These are phyloP conservation scores for Cyclotella kingstonii DNA, from an alignment of 108 stramenopile genomes.

Conservation along the genomic window DNA sequence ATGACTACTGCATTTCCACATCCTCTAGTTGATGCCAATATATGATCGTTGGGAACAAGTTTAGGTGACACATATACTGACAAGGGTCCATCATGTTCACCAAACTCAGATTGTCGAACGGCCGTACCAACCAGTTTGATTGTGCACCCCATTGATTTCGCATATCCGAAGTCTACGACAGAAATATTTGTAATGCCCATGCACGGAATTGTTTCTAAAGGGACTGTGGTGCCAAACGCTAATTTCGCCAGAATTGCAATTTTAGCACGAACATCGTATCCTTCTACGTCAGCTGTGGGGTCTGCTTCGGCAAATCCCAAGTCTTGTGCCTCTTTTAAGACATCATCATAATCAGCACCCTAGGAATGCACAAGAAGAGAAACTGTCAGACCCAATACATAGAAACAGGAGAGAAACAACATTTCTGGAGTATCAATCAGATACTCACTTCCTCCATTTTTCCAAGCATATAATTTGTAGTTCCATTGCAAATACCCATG, in stretches of 20 bases:
- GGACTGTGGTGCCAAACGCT: constrained; percentile 81
- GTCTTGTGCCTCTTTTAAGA: constrained; percentile 73
- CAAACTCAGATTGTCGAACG: constrained; percentile 52
- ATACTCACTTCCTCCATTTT: constrained; percentile 53
- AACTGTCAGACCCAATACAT: not conserved
- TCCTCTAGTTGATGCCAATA: constrained; percentile 65
- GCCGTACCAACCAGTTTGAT: constrained; percentile 93
- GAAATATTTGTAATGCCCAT: constrained; percentile 77
- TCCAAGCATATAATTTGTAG: constrained; percentile 84
- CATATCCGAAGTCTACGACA: constrained; percentile 84
- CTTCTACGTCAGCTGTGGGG: constrained; percentile 87
- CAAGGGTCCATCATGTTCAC: constrained; percentile 63
- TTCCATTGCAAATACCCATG: constrained; percentile 81
- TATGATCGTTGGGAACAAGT: constrained; percentile 64
- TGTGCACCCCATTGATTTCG: constrained; percentile 76
- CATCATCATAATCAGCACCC: constrained; percentile 60
- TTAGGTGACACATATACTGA: constrained; percentile 83
- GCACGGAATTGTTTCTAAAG: constrained; percentile 64
- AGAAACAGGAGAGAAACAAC: not conserved
- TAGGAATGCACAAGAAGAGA: not conserved
- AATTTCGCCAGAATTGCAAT: constrained; percentile 87
- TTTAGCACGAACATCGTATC: constrained; percentile 90
- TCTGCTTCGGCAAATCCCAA: constrained; percentile 82
- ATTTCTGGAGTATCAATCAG: not conserved
- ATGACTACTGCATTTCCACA: constrained; percentile 79